Evolutionary conservation across 306 rosid genomes (phyloP).

Genomic region (Inga oerstediana): DNA sequence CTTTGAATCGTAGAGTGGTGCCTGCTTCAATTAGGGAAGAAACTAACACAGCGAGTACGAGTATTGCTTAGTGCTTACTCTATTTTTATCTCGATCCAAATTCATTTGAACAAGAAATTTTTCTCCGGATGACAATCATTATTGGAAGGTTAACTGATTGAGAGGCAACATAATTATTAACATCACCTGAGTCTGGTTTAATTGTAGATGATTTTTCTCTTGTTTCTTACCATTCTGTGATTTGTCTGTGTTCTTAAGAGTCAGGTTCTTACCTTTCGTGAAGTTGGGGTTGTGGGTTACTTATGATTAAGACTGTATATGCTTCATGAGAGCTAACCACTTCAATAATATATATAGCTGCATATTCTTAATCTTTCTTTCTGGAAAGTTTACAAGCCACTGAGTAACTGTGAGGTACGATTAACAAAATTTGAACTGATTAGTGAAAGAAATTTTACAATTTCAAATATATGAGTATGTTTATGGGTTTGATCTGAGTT

Average conservation of each 20-base stretch:
- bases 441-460: not conserved
- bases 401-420: not conserved
- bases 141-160: not conserved
- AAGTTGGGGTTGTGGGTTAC: not conserved
- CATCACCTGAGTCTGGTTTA: not conserved
- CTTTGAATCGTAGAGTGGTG: not conserved
- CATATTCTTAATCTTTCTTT: not conserved
- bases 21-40: not conserved
- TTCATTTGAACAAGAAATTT: not conserved
- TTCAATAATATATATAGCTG: not conserved
- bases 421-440: not conserved
- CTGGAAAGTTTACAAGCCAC: not conserved
- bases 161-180: not conserved
- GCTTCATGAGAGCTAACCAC: not conserved
- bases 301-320: not conserved
- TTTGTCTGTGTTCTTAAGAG: not conserved
- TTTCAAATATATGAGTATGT: not conserved
- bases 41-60: not conserved
- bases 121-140: not conserved
- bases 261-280: not conserved
- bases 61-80: not conserved
- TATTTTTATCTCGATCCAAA: not conserved
- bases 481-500: slow-evolving; percentile 2
- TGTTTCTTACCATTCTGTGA: not conserved
- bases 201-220: not conserved